phyloP scores from a whole-genome alignment of 306 rosid species.

The Hippophae tibetana region DNA sequence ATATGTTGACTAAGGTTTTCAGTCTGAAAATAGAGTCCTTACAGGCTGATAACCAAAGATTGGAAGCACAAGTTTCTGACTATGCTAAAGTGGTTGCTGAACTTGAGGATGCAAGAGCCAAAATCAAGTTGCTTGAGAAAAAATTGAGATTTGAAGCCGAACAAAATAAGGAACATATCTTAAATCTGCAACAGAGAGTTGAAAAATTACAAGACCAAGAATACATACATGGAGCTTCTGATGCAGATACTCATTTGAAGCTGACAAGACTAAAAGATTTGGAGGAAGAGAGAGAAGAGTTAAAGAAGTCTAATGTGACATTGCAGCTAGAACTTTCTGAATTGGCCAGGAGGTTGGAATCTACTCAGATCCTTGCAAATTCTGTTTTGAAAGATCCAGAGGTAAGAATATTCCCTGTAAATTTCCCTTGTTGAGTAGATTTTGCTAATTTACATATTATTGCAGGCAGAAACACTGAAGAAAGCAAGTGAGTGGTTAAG shows the following conservation, averaged over 20 bases:
- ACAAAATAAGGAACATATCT: slow-evolving; percentile 56
- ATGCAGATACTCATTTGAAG: slow-evolving; percentile 29
- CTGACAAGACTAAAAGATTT: slow-evolving; percentile 42
- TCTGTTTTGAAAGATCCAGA: slow-evolving; percentile 54
- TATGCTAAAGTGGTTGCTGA: slow-evolving; percentile 45
- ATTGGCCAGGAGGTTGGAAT: slow-evolving; percentile 56
- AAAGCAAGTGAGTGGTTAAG: slow-evolving; percentile 36
- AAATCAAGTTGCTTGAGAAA: slow-evolving; percentile 61
- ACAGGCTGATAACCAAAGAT: slow-evolving; percentile 51
- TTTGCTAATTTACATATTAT: background rate
- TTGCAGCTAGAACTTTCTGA: slow-evolving; percentile 57
- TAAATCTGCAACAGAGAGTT: slow-evolving; percentile 52
- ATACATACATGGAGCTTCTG: slow-evolving; percentile 12
- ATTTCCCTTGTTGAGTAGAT: background rate
- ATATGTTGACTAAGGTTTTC: slow-evolving; percentile 71
- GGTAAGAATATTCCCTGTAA: slow-evolving; percentile 23
- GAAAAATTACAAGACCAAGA: slow-evolving; percentile 56
- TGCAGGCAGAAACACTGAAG: slow-evolving; percentile 45
- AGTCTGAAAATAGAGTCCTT: slow-evolving; percentile 63
- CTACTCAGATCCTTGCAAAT: slow-evolving; percentile 74
- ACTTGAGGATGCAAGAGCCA: slow-evolving; percentile 59
- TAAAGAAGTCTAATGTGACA: slow-evolving; percentile 41
- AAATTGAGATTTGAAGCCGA: slow-evolving; percentile 62
- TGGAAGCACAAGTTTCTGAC: slow-evolving; percentile 42
- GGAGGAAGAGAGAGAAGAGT: slow-evolving; percentile 48